Conservation (phyloP, 1,284 basidiomycete species). For the Pholiota adiposa region DNA sequence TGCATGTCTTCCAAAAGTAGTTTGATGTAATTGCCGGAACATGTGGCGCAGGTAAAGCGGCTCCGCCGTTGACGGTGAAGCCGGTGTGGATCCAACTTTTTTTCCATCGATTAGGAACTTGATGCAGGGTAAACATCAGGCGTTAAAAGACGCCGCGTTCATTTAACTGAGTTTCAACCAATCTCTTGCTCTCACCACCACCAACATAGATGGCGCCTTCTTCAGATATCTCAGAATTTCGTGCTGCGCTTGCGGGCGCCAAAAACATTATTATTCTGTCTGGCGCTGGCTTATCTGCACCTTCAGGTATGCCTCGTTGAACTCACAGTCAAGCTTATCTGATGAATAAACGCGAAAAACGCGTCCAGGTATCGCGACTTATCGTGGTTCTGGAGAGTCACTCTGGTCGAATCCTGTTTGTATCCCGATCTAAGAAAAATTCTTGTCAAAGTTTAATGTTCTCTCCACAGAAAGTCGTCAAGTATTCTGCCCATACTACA, state of each 20-base stretch:
- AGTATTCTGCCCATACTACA: constrained; percentile 55
- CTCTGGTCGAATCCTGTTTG: constrained; percentile 29
- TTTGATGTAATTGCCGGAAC: too few relatives aligned
- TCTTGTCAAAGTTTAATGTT: not conserved
- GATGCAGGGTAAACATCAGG: too few relatives aligned
- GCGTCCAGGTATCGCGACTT: constrained; percentile 59
- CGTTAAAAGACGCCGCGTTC: too few relatives aligned
- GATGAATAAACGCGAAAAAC: too few relatives aligned
- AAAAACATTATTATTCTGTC: constrained; percentile 58
- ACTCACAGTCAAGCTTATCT: not conserved
- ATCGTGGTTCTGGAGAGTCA: constrained; percentile 44
- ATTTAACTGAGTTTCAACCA: too few relatives aligned
- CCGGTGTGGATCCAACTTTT: too few relatives aligned
- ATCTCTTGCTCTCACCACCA: too few relatives aligned
- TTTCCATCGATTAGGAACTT: too few relatives aligned
- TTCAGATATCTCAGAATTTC: constrained; percentile 31
- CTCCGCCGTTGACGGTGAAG: too few relatives aligned
- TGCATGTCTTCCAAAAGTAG: not conserved
- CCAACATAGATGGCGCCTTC: constrained; percentile 23
- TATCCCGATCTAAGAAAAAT: not conserved
- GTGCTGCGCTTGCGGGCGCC: constrained; percentile 27
- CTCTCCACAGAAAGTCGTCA: constrained; percentile 44
- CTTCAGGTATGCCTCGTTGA: constrained; percentile 45
- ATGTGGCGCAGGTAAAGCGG: not conserved
- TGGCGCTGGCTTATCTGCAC: constrained; percentile 63